Percentiles rank a stretch among this genome's conserved stretches.
phyloP scores from a whole-genome alignment of 2,329 filamentous ascomycete genomes.

The Curvularia eragrostidis region DNA sequence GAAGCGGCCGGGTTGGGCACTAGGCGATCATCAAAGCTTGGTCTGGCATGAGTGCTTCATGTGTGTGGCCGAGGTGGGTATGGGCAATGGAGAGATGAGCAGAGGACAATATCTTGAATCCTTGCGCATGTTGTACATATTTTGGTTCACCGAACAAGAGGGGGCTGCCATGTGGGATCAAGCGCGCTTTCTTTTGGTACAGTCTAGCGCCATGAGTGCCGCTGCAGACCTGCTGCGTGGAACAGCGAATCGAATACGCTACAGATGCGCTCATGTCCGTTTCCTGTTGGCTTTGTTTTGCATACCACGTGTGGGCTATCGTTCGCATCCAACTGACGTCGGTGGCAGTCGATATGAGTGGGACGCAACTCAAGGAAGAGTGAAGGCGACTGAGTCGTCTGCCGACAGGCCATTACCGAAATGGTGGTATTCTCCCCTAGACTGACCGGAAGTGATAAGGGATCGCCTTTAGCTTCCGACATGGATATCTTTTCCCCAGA shows the following conservation, averaged over 20 bases:
- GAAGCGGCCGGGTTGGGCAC: neutral
- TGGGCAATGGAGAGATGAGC: neutral
- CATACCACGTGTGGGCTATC: neutral
- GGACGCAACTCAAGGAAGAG: neutral
- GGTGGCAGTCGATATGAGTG: neutral
- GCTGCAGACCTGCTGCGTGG: neutral
- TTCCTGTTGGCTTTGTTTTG: neutral
- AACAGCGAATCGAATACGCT: neutral
- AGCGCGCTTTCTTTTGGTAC: neutral
- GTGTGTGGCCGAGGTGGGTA: neutral
- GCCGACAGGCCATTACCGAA: neutral
- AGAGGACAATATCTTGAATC: neutral
- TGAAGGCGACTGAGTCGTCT: neutral
- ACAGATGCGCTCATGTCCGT: neutral
- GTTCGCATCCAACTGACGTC: neutral
- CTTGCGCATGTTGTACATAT: neutral
- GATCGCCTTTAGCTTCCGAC: constrained; percentile 8
- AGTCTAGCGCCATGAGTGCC: neutral
- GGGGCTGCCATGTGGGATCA: neutral
- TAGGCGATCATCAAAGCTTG: constrained; percentile 1
- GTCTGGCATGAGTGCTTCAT: neutral
- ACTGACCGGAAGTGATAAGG: neutral
- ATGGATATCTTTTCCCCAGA: constrained; percentile 6
- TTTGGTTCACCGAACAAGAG: neutral
- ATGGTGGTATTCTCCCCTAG: neutral